Evolutionary conservation across 2,329 filamentous ascomycete genomes (phyloP), one percentile per base, ranked within the genome.

Genomic region (Paraphaeosphaeria minitans): DNA sequence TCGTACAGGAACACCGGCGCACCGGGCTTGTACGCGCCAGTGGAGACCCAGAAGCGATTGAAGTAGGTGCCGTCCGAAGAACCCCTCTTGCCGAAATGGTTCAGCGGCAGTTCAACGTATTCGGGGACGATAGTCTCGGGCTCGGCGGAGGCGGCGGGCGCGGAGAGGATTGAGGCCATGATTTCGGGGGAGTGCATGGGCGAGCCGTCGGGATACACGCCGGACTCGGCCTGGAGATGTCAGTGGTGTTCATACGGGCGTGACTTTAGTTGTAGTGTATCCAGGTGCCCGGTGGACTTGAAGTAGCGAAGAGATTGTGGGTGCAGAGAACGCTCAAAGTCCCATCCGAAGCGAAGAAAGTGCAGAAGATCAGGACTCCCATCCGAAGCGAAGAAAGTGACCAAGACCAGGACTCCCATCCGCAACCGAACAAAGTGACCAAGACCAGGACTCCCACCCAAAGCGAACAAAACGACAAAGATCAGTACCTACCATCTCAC

Each of bases 1-100:
- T 78, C 76, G 53, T 76, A 78, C 27, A 79, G 55, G 55, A 78
- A 77, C 2, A 78, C 70, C 0, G 76, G 76, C 7, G 67, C 73
- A 13, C 76, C 76, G 2, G 68, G 61, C 58, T 74, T 74, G 58
- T 78, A 78, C 3, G 62, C 67, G 8, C 62, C 56, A 33, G 71
- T 64, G 2, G 62, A 59, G 4, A 77, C 76, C 76, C 75, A 78
- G 62, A 71, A 78, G 8, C 76, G 62, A 58, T 78, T 78, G 50
- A 65, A 64, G 55, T 75, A 78, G 0, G 71, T 74, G 3, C 70
- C 70, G 1, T 70, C 55, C 31, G 46, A 49, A 48, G 68, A 67
- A 47, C 66, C 66, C 41, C 65, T 60, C 33, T 63, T 62, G 21
- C 68, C 69, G 43, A 78, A 78, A 51, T 78, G 68, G 60, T 78